phyloP scores from a whole-genome alignment of 2,329 filamentous ascomycete species.

The Colletotrichum horii region DNA sequence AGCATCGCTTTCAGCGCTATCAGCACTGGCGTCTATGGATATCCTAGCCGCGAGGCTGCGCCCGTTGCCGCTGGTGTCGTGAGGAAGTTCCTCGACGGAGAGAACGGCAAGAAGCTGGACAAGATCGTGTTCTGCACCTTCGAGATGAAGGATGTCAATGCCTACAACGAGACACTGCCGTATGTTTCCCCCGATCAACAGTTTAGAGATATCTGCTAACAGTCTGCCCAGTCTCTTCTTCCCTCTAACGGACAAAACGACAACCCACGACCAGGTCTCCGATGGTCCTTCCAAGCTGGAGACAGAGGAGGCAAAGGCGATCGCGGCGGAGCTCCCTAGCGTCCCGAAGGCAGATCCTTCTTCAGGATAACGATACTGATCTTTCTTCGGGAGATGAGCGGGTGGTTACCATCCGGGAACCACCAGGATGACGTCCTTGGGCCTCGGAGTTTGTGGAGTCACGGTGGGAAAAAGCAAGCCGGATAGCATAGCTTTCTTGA shows the following conservation, averaged over 20 bases:
- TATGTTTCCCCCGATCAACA: conserved; percentile 50
- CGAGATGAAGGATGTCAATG: conserved; percentile 74
- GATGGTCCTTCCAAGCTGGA: conserved; percentile 26
- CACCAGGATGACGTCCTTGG: not conserved
- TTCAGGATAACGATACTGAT: not conserved
- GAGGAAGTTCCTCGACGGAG: conserved; percentile 56
- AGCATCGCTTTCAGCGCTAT: conserved; percentile 84
- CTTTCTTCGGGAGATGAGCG: not conserved
- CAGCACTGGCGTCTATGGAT: conserved; percentile 90
- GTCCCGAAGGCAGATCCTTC: conserved; percentile 38
- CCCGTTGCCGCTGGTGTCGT: conserved; percentile 69
- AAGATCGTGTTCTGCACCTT: conserved; percentile 88
- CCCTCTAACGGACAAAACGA: conserved; percentile 21
- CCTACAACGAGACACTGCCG: conserved; percentile 77
- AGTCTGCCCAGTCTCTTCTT: not conserved
- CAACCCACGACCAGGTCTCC: conserved; percentile 18
- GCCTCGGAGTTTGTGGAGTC: not conserved
- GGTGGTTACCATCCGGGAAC: not conserved
- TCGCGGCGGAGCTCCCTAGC: conserved; percentile 36
- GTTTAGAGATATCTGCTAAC: not conserved
- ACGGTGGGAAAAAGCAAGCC: not conserved
- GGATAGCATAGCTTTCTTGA: not conserved
- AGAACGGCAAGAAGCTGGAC: conserved; percentile 60
- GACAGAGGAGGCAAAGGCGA: conserved; percentile 28
- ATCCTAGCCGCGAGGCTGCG: conserved; percentile 77